Conservation (phyloP, 2,329 filamentous ascomycete genomes). For the Penicillium aurantiogriseum region DNA sequence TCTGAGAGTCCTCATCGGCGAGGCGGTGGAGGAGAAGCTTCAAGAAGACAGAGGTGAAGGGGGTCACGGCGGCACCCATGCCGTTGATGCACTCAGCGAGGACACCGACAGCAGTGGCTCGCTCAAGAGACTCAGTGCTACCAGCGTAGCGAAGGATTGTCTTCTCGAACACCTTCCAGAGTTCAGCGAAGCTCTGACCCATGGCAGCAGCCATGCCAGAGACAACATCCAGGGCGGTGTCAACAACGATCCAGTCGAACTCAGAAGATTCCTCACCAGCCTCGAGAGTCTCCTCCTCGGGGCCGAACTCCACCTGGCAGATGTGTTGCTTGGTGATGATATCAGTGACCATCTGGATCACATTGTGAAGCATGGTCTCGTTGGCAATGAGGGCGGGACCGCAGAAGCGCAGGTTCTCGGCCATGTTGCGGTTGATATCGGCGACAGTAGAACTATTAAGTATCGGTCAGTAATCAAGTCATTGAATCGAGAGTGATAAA, state of each 20-base stretch:
- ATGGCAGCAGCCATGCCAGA: conserved; percentile 80
- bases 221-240: conserved; percentile 88
- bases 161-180: conserved; percentile 97
- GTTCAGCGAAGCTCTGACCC: conserved; percentile 74
- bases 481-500: conserved; percentile 15
- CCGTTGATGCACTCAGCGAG: conserved; percentile 87
- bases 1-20: conserved; percentile 83
- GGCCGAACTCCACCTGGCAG: conserved; percentile 86
- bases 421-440: conserved; percentile 91
- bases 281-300: conserved; percentile 73
- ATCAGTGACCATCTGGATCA: conserved; percentile 70
- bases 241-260: conserved; percentile 95
- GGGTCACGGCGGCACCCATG: conserved; percentile 78
- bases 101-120: conserved; percentile 84
- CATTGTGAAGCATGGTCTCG: conserved; percentile 69
- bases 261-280: conserved; percentile 79
- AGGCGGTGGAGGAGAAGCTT: conserved; percentile 82
- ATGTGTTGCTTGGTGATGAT: conserved; percentile 88
- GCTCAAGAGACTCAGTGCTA: conserved; percentile 81
- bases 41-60: conserved; percentile 73
- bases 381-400: conserved; percentile 81
- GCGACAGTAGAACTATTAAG: conserved; percentile 73
- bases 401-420: conserved; percentile 84
- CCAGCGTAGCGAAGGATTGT: conserved; percentile 83
- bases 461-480: conserved; percentile 34